Evolutionary conservation across 1,139 yeast genomes (phyloP), one percentile per base, ranked within the genome.

Genomic region (Pichia sp.): DNA sequence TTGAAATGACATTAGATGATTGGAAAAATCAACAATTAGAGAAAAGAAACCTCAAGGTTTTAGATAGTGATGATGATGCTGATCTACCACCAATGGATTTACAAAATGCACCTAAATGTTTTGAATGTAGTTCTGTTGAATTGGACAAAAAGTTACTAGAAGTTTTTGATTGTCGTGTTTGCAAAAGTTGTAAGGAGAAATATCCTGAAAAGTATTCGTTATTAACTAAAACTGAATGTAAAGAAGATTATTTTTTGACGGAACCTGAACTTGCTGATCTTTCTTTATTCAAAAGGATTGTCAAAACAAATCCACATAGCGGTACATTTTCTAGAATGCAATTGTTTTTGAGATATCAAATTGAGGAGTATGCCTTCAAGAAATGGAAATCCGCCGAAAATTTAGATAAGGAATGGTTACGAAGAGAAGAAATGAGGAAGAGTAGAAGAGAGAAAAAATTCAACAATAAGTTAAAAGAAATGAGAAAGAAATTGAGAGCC

Each of bases 301-400:
- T 90, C 59, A 87, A 91, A 61, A 91, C 96, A 9, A 95, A 95
- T 63, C 99, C 99, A 0, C 96, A 93, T 69, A 90, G 95, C 46
- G 81, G 82, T 4, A 84, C 87, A 0, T 95, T 82, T 69, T 86
- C 91, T 49, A 77, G 95, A 63, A 95, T 95, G 99, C 96, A 90
- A 75, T 73, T 95, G 51, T 95, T 84, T 67, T 70, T 93, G 47
- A 73, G 99, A 54, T 87, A 82, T 62, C 98, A 95, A 63, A 91
- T 93, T 18, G 99, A 95, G 67, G 89, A 84, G 62, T 87, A 78
- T 70, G 96, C 99, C 0, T 87, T 84, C 72, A 84, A 86, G 65
- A 93, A 93, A 69, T 95, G 99, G 99, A 96, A 95, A 2, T 85
- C 95, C 0, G 78, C 86, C 5, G 96, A 90, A 48, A 89, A 86